A percentile compares a stretch with the other conserved stretches of the same genome.
phyloP scores from a whole-genome alignment of 2,329 filamentous ascomycete species.

The Aureobasidium namibiae region DNA sequence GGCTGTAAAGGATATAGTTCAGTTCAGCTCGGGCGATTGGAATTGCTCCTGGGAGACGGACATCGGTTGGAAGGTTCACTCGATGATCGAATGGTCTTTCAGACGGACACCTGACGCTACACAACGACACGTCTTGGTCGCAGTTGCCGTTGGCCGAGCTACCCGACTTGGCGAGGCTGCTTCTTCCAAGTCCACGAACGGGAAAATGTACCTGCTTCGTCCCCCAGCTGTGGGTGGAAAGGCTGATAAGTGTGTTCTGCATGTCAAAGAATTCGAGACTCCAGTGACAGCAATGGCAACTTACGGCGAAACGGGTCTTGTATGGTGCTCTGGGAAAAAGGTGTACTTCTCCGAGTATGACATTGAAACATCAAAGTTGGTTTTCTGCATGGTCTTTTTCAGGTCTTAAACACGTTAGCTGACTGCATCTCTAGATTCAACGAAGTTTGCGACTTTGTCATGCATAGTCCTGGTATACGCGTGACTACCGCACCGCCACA shows the following conservation, averaged over 20 bases:
- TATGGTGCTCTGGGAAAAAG: slow-evolving; percentile 37
- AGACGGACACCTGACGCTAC: slow-evolving; percentile 16
- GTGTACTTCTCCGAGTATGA: slow-evolving; percentile 36
- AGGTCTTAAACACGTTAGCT: not conserved
- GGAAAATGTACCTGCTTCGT: slow-evolving; percentile 38
- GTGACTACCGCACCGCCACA: slow-evolving; percentile 39
- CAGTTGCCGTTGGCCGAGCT: slow-evolving; percentile 42
- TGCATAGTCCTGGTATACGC: slow-evolving; percentile 35
- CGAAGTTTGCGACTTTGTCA: slow-evolving; percentile 21
- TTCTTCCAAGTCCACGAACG: slow-evolving; percentile 25
- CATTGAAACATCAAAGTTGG: slow-evolving; percentile 12
- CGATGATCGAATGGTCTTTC: slow-evolving; percentile 57
- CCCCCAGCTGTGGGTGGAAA: slow-evolving; percentile 33
- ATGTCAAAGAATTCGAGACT: slow-evolving; percentile 28
- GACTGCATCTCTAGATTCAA: not conserved
- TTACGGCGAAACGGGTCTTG: slow-evolving; percentile 48
- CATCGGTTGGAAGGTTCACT: slow-evolving; percentile 50
- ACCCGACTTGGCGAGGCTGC: not conserved
- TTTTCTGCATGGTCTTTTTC: not conserved
- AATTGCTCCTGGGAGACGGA: slow-evolving; percentile 36
- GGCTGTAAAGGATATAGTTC: not conserved
- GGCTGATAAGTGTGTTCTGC: slow-evolving; percentile 32
- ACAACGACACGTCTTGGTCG: slow-evolving; percentile 52
- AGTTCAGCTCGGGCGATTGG: not conserved
- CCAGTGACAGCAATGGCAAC: slow-evolving; percentile 51